phyloP scores from a whole-genome alignment of 2,329 filamentous ascomycete genomes.

The Blastomyces parvus region DNA sequence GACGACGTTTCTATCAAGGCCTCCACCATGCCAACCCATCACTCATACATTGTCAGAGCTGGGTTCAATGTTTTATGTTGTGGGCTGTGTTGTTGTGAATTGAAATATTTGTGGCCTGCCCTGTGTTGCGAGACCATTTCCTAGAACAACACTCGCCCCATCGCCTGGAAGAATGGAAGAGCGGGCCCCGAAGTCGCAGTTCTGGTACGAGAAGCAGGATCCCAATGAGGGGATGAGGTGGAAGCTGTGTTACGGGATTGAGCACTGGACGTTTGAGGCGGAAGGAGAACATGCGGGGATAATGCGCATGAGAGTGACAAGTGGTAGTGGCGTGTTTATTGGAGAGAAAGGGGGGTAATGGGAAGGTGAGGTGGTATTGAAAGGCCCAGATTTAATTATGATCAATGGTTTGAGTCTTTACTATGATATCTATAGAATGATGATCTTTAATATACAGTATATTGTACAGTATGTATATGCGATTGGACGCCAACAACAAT shows the following conservation, averaged over 20 bases:
- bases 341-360: conserved; percentile 35
- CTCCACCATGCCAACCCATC: too few species aligned
- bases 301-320: conserved; percentile 42
- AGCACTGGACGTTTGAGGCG: conserved; percentile 41
- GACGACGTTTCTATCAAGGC: too few species aligned
- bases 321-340: conserved; percentile 38
- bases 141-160: too few species aligned
- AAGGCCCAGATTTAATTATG: conserved; percentile 23
- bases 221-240: conserved; percentile 54
- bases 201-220: conserved; percentile 80
- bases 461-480: background rate
- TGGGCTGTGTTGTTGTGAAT: background rate
- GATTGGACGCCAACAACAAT: background rate
- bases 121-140: too few species aligned
- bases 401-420: conserved; percentile 23
- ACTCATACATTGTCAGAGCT: too few species aligned
- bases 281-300: conserved; percentile 32
- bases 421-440: too few species aligned
- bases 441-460: background rate
- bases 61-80: background rate
- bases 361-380: conserved; percentile 30
- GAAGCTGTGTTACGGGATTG: conserved; percentile 77
- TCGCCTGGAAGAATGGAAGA: too few species aligned
- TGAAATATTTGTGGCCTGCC: too few species aligned
- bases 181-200: too few species aligned